Base-by-base conservation (phyloP, 495 filamentous ascomycete genomes). In the Talaromyces liani region DNA sequence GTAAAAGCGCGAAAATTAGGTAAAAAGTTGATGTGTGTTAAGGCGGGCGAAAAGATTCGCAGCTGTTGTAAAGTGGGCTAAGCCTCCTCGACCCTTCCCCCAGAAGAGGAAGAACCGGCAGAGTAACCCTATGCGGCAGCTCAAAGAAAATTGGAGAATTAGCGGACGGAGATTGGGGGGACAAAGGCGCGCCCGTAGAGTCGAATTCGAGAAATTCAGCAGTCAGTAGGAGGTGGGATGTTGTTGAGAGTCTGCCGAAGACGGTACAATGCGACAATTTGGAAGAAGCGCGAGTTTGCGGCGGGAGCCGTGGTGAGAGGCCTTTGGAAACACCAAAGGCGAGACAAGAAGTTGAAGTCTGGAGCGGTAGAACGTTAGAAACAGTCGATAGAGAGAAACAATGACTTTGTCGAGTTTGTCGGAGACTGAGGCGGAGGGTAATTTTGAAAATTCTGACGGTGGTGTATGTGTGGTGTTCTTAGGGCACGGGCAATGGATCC, bases 71-170 rank as follows among this genome's bases (percentile, higher is more conserved):
- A 85, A 88, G 85, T 87, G 88, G 87, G 86, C 88, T 84, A 87
- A 87, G 87, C 84, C 88, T 88, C 85, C 87, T 87, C 87, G 90
- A 93, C 88, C 90, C 91, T 92, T 90, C 91, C 91, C 88, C 91
- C 67, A 75, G 77, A 79, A 94, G 92, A 93, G 91, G 92, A 95
- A 97, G 92, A 93, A 92, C 87, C 88, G 85, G 83, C 87, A 84
- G 87, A 88, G 85, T 83, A 87, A 86, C 92, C 89, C 90, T 97
- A 97, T 97, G 92, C 92, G 92, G 92, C 92, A 95, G 92, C 90
- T 93, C 90, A 85, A 83, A 75, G 74, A 74, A 76, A 79, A 82
- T 79, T 77, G 81, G 78, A 71, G 71, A 79, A 79, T 68, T 70
- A 74, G 74, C 80, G 80, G 75, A 72, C 79, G 80, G 80, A 84